Conservation (phyloP, 345 rosid species). For the Camelina laxa region DNA sequence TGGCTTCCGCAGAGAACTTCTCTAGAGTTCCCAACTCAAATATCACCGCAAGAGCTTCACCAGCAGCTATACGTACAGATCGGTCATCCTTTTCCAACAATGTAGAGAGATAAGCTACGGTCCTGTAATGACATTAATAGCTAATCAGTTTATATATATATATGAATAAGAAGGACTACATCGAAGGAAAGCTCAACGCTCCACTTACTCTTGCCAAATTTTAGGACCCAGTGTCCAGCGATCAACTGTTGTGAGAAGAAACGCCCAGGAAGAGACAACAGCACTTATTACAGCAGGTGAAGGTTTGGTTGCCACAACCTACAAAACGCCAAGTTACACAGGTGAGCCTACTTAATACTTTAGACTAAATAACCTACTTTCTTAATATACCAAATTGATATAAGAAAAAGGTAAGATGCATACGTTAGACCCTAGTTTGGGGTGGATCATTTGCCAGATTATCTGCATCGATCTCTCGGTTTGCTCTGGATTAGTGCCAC, state of each 20-base stretch:
- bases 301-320: conserved; percentile 76
- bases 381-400: conserved; percentile 16
- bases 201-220: conserved; percentile 75
- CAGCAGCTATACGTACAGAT: conserved; percentile 88
- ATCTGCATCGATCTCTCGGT: conserved; percentile 84
- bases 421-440: conserved; percentile 87
- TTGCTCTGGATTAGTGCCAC: conserved; percentile 68
- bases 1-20: conserved; percentile 60
- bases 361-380: neutral
- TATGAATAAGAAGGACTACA: neutral
- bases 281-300: conserved; percentile 66
- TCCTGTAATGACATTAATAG: conserved; percentile 52
- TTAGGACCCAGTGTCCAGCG: conserved; percentile 63
- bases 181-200: neutral
- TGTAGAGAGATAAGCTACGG: conserved; percentile 68
- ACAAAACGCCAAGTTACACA: conserved; percentile 1
- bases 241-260: conserved; percentile 76
- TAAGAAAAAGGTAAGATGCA: conserved; percentile 36
- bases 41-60: conserved; percentile 85
- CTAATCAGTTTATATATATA: neutral
- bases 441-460: conserved; percentile 90
- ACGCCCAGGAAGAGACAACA: conserved; percentile 90
- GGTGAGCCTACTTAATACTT: neutral
- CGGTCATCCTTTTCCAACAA: conserved; percentile 90
- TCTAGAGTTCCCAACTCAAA: conserved; percentile 76